Evolutionary conservation across 192 early-diverging fungal species (phyloP), one percentile per base, ranked within the genome.

Genomic region (Neocallimastix lanati): DNA sequence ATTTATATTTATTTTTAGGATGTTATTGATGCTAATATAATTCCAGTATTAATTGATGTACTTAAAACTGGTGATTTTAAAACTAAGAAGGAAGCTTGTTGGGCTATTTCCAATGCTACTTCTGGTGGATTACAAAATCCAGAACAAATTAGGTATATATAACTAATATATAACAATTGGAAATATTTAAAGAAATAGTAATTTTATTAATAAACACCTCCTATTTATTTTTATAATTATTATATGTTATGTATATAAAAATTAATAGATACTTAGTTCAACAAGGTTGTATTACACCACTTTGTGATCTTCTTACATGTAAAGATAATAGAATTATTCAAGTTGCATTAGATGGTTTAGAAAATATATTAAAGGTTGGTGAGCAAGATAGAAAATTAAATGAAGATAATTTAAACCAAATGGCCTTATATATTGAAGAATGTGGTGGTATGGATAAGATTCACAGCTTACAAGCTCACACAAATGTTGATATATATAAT

Each of bases 81-180:
- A 88, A 97, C 94, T 82, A 96, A 96, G 85, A 98, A 98, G 85
- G 97, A 99, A 83, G 97, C 97, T 29, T 99, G 97, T 89, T 99
- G 97, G 97, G 97, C 97, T 36, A 93, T 99, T 58, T 98, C 96
- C 13, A 98, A 99, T 81, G 97, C 97, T 14, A 97, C 96, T 7
- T 95, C 96, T n/a, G 95, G 96, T 29, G 93, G 92, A 9, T 87
- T 97, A 27, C 89, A 92, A 81, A 90, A 92, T 81, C 96, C 96
- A 33, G 94, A 96, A 25, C 96, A 97, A 84, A 96, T 99, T 83
- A 91, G 91, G 82, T 96, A 83, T 16, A 80, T 21, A 18, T 11
- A 14, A 9, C 0, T n/a, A 15, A 28, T 14, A 76, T 25, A 28
- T 82, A 35, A 28, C 6, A 28, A 35, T 81, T n/a, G n/a, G n/a